Base-by-base conservation (phyloP, 2,329 filamentous ascomycete species). In the Talaromyces pinophilus region DNA sequence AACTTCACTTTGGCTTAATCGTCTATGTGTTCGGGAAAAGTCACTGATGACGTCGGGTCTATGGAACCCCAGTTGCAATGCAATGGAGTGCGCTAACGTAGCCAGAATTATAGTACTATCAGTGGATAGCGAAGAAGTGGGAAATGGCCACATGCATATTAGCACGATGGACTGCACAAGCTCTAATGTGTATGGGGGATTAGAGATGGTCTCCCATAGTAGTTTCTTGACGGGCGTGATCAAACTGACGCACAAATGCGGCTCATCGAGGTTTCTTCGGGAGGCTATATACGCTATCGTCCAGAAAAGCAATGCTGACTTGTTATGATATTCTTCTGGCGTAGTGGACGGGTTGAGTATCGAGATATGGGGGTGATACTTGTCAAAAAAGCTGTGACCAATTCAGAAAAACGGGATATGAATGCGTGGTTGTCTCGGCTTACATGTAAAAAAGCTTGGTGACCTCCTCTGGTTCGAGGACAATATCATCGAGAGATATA, bases 81-180 rank as follows among this genome's bases (percentile, higher is more conserved):
- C 63, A 8, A 70, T 68, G 22, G 69, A 69, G n/a, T 68, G 68
- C 1, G 71, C 70, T 2, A 69, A 55, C 15, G 68, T 69, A 10
- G 69, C 59, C 17, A 71, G 63, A 6, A 69, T 64, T 33, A 67
- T 64, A 1, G 70, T 70, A 7, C 62, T 64, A 50, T 73, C 71
- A 1, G 64, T 64, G 2, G 62, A 67, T 4, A 70, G 61, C 11
- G 67, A 69, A 22, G 64, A 67, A 11, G 71, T 71, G 2, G 71
- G 71, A 59, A 71, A 69, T 15, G 71, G 71, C 71, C 71, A 73
- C 67, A 70, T 67, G 48, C 67, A 72, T 28, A 71, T 22, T 19
- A 73, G 66, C 38, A 70, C 54, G 6, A 73, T 65, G 10, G 71
- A 66, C 40, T 72, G 71, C 10, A 73, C 69, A 28, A 68, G 63